These are phyloP conservation scores for Paracoccidioides brasiliensis DNA, from an alignment of 2,329 filamentous ascomycete species.

Conservation along the genomic window DNA sequence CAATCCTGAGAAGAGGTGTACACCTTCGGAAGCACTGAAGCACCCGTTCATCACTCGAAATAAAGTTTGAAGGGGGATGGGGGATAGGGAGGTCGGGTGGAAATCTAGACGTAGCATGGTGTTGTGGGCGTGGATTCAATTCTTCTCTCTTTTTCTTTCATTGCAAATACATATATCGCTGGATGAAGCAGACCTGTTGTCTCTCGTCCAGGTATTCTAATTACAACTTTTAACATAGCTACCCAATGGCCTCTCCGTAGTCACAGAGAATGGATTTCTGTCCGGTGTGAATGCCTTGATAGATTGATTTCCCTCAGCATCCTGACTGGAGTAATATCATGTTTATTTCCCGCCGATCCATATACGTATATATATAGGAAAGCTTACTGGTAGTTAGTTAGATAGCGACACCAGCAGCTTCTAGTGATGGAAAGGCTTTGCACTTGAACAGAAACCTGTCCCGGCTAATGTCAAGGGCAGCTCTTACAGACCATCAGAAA, in stretches of 20 bases:
- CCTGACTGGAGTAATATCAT: too few relatives aligned
- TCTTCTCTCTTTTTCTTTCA: neutral
- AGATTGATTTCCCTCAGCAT: neutral
- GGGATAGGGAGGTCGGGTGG: neutral
- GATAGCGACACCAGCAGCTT: neutral
- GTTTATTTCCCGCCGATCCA: too few relatives aligned
- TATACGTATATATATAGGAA: too few relatives aligned
- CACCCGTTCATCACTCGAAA: constrained; percentile 62
- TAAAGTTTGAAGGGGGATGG: neutral
- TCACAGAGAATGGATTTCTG: neutral
- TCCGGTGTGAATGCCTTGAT: neutral
- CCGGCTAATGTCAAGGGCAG: constrained; percentile 52
- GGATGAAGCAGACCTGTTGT: neutral
- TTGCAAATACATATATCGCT: neutral
- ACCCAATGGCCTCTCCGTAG: neutral
- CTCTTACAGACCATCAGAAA: constrained; percentile 46
- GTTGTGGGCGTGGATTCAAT: neutral
- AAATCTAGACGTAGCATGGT: neutral
- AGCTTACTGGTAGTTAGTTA: too few relatives aligned
- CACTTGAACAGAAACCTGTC: constrained; percentile 46
- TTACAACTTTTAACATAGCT: neutral
- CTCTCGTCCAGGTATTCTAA: neutral
- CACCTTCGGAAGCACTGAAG: constrained; percentile 69
- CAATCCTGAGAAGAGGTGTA: constrained; percentile 86
- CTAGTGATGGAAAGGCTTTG: constrained; percentile 9